Conservation (phyloP, 2,329 filamentous ascomycete species). For the Botryotinia convoluta region DNA sequence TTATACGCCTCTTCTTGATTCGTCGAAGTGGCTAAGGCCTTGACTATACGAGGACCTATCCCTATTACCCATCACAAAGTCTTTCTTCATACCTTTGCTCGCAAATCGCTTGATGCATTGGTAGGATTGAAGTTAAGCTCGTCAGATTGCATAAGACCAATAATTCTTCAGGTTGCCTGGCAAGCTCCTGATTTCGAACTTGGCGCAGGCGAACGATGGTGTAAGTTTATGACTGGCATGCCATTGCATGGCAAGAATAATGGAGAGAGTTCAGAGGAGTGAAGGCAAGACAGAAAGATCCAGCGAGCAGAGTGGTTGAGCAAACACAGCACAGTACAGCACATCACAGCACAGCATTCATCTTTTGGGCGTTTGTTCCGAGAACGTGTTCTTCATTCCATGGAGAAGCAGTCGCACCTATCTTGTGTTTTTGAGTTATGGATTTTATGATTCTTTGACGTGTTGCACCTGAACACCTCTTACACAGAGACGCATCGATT, state of each 20-base stretch:
- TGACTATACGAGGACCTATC: slow-evolving; percentile 24
- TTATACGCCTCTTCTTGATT: slow-evolving; percentile 35
- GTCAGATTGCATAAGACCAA: slow-evolving; percentile 50
- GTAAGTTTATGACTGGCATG: slow-evolving; percentile 21
- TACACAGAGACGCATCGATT: not conserved
- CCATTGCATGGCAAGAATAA: slow-evolving; percentile 17
- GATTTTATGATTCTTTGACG: not conserved
- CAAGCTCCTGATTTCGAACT: slow-evolving; percentile 46
- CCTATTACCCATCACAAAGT: slow-evolving; percentile 34
- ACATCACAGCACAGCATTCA: slow-evolving; percentile 38
- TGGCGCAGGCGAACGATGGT: slow-evolving; percentile 38
- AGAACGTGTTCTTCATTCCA: not conserved
- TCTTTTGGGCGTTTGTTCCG: not conserved
- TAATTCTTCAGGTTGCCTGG: slow-evolving; percentile 49
- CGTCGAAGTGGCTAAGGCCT: slow-evolving; percentile 13
- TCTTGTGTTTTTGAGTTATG: not conserved
- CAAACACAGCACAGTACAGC: slow-evolving; percentile 26
- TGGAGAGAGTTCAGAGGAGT: slow-evolving; percentile 14
- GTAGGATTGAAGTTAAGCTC: slow-evolving; percentile 56
- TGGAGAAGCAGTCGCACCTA: not conserved
- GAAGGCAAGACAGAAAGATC: slow-evolving; percentile 35
- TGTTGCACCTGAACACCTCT: not conserved
- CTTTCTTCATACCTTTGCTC: slow-evolving; percentile 42
- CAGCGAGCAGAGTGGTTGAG: slow-evolving; percentile 54
- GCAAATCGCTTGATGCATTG: slow-evolving; percentile 37